Evolutionary conservation across 495 filamentous ascomycete genomes (phyloP).

Genomic region (Trypethelium eluteriae): DNA sequence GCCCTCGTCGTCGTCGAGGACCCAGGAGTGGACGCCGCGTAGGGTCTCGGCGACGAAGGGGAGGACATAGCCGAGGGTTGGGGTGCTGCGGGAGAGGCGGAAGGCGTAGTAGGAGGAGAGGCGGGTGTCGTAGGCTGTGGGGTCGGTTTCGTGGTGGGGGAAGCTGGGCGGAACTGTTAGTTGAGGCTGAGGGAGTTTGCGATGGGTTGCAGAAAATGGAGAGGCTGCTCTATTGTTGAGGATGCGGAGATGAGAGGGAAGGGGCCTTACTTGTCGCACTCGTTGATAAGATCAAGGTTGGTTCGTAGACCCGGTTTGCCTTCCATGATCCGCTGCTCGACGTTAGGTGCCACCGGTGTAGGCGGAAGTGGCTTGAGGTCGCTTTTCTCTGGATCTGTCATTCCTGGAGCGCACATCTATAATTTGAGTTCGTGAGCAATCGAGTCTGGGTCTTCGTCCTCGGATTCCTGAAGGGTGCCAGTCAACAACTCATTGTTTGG

Average conservation of each 20-base stretch:
- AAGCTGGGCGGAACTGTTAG: constrained; percentile 23
- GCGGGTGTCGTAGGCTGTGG: constrained; percentile 30
- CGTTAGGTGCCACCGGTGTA: neutral
- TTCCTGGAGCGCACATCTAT: neutral
- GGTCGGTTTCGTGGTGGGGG: constrained; percentile 35
- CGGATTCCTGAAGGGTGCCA: neutral
- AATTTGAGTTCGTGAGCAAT: neutral
- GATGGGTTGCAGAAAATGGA: neutral
- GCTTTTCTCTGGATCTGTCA: neutral
- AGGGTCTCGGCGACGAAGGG: constrained; percentile 40
- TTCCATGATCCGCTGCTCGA: neutral
- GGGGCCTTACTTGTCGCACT: constrained; percentile 32
- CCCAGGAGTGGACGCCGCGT: constrained; percentile 29
- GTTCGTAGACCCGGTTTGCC: constrained; percentile 18
- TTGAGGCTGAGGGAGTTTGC: neutral
- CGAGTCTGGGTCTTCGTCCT: neutral
- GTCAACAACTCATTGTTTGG: neutral
- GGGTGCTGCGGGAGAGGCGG: constrained; percentile 28
- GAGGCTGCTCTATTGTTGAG: neutral
- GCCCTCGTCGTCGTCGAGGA: constrained; percentile 32
- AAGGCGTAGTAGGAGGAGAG: constrained; percentile 35
- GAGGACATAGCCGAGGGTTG: constrained; percentile 44
- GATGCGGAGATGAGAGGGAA: neutral
- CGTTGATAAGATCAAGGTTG: constrained; percentile 37
- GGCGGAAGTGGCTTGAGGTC: neutral